Percentiles rank a stretch among this genome's conserved stretches.
These are phyloP conservation scores for Cladophialophora yegresii DNA, from an alignment of 2,329 filamentous ascomycete species.

Conservation along the genomic window DNA sequence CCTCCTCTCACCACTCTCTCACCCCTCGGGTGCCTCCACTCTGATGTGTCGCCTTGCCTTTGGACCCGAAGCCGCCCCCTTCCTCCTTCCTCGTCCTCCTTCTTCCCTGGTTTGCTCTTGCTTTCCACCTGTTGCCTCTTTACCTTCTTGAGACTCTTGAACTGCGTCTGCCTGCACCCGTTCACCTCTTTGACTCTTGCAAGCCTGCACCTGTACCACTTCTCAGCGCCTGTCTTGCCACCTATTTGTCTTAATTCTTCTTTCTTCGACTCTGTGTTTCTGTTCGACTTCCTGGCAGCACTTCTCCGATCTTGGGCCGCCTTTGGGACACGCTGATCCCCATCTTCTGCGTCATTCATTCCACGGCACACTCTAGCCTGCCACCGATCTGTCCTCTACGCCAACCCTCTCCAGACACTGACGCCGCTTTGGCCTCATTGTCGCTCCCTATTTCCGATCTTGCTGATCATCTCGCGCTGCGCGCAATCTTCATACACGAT, in stretches of 20 bases:
- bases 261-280: slow-evolving; percentile 25
- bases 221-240: slow-evolving; percentile 19
- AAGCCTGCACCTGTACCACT: slow-evolving; percentile 7
- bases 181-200: slow-evolving; percentile 5
- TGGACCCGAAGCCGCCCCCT: slow-evolving; percentile 23
- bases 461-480: slow-evolving; percentile 26
- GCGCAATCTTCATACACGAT: slow-evolving; percentile 27
- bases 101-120: slow-evolving; percentile 30
- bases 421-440: slow-evolving; percentile 14
- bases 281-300: slow-evolving; percentile 8
- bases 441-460: slow-evolving; percentile 18
- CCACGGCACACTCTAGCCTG: slow-evolving; percentile 13
- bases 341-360: slow-evolving; percentile 34
- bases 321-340: slow-evolving; percentile 22
- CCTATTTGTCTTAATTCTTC: slow-evolving; percentile 17
- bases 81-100: slow-evolving; percentile 26
- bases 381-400: slow-evolving; percentile 23
- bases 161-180: slow-evolving; percentile 27
- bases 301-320: slow-evolving; percentile 16
- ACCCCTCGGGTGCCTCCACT: slow-evolving; percentile 5
- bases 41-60: slow-evolving; percentile 9
- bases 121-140: slow-evolving; percentile 21
- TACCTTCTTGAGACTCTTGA: slow-evolving; percentile 17
- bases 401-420: slow-evolving; percentile 1
- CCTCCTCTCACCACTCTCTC: background rate